Evolutionary conservation across 306 rosid species (phyloP).

Genomic region (Sesbania bispinosa): DNA sequence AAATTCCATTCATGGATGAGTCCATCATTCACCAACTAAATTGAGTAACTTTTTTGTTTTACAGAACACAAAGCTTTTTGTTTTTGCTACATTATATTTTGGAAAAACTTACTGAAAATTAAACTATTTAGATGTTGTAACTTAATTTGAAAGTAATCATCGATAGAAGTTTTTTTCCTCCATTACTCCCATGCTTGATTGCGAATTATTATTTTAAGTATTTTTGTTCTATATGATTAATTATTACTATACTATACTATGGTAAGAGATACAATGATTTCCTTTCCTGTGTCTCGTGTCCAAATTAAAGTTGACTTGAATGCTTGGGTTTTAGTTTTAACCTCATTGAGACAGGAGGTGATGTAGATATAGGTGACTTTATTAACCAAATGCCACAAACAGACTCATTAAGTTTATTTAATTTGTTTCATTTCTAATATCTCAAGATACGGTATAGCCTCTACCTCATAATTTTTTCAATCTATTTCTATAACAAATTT

Average conservation of each 20-base stretch:
- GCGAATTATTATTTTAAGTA: too few relatives aligned
- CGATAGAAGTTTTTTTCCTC: not conserved
- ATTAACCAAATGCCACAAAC: not conserved
- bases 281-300: not conserved
- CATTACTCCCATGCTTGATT: not conserved
- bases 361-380: not conserved
- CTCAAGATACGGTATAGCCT: too few relatives aligned
- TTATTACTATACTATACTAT: too few relatives aligned
- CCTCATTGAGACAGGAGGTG: not conserved
- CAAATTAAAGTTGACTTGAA: not conserved
- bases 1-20: not conserved
- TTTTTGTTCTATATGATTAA: too few relatives aligned
- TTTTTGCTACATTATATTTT: not conserved
- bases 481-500: too few relatives aligned
- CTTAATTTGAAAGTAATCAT: not conserved
- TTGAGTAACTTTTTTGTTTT: not conserved
- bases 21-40: not conserved
- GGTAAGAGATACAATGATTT: not conserved
- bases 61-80: not conserved
- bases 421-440: not conserved
- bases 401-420: not conserved
- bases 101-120: not conserved
- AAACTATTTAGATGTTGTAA: not conserved
- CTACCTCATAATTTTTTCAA: too few relatives aligned
- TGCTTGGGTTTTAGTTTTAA: not conserved